These are phyloP conservation scores for Alternaria arborescens DNA, from an alignment of 2,329 filamentous ascomycete species.

Conservation along the genomic window DNA sequence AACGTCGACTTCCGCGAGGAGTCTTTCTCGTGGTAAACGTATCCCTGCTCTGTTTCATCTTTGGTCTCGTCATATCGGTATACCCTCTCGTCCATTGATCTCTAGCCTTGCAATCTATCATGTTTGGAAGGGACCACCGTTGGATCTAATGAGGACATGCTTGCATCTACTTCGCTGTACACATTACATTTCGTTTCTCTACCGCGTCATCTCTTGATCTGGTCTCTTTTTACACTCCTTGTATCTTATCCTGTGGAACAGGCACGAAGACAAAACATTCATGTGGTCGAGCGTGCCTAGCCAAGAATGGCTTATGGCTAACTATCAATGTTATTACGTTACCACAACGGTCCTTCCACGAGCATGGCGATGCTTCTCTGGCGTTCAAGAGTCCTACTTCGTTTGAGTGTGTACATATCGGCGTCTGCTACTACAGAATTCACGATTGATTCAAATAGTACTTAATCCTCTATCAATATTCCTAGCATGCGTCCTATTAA, in stretches of 20 bases:
- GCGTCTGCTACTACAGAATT: neutral
- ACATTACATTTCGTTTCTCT: conserved; percentile 36
- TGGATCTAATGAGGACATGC: conserved; percentile 23
- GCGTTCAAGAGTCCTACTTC: conserved; percentile 7
- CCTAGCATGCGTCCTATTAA: neutral
- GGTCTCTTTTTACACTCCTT: conserved; percentile 28
- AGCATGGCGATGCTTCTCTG: conserved; percentile 13
- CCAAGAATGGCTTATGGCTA: conserved; percentile 8
- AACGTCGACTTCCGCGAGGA: conserved; percentile 83
- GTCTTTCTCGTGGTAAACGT: conserved; percentile 70
- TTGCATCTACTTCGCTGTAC: conserved; percentile 37
- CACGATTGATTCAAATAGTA: neutral
- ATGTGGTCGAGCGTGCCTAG: conserved; percentile 12
- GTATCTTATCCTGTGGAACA: conserved; percentile 22
- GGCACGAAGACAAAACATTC: conserved; percentile 24
- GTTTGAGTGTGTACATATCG: conserved; percentile 5
- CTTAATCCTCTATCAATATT: neutral
- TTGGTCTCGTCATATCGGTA: conserved; percentile 20
- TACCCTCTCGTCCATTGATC: conserved; percentile 27
- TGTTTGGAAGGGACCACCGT: conserved; percentile 13
- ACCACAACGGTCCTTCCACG: conserved; percentile 11
- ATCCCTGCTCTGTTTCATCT: conserved; percentile 1
- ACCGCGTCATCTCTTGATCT: conserved; percentile 23
- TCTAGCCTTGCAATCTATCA: conserved; percentile 12
- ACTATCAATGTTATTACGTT: conserved; percentile 29